Percentiles rank a stretch among this genome's conserved stretches.
Conservation (phyloP, 768 basidiomycete genomes). For the Suillus weaverae region DNA sequence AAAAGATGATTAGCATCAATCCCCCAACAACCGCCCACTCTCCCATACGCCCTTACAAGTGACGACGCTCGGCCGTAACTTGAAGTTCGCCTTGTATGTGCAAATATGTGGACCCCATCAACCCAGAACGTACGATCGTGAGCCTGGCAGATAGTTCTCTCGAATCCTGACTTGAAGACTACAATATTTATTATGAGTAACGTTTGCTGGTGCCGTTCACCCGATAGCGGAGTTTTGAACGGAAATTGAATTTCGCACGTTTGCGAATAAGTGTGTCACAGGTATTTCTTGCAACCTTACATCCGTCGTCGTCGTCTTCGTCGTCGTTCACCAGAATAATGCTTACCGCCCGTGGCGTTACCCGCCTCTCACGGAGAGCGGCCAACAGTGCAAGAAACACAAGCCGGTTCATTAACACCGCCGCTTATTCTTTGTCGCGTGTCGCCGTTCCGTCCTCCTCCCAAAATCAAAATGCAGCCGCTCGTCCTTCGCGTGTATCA, state of each 20-base stretch:
- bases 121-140: no score
- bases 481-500: slow-evolving; percentile 51
- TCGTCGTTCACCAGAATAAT: slow-evolving; percentile 48
- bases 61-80: background rate
- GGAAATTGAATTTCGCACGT: background rate
- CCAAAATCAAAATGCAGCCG: slow-evolving; percentile 45
- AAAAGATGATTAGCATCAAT: background rate
- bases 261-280: slow-evolving; percentile 1
- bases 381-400: slow-evolving; percentile 73
- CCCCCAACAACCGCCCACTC: no score
- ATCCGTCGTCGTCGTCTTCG: slow-evolving; percentile 21
- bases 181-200: no score
- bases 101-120: background rate
- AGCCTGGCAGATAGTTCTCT: no score
- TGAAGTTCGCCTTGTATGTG: background rate
- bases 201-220: no score
- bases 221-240: background rate
- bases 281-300: slow-evolving; percentile 34
- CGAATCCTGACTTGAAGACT: no score
- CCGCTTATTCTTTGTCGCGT: slow-evolving; percentile 57
- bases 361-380: slow-evolving; percentile 85
- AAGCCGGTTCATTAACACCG: slow-evolving; percentile 76
- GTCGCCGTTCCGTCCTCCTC: slow-evolving; percentile 46
- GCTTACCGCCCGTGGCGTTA: slow-evolving; percentile 85
- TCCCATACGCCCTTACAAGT: no score